Percentiles rank a stretch among this genome's conserved stretches.
Conservation (phyloP, 176 grass and related monocot genomes). For the Saccharum spontaneum region DNA sequence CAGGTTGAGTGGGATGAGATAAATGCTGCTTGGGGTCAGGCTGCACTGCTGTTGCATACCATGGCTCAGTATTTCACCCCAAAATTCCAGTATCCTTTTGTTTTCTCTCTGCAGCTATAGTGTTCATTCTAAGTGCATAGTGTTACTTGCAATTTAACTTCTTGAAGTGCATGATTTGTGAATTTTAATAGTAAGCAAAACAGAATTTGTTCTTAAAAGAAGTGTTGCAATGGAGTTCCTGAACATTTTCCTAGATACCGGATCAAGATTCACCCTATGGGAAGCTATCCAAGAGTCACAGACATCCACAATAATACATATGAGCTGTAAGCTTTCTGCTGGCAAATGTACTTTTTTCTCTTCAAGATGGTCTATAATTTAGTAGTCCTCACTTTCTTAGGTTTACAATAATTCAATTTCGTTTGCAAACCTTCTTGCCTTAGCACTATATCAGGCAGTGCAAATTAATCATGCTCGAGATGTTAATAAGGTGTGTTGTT, state of each 20-base stretch:
- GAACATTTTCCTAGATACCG: slow-evolving; percentile 56
- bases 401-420: background rate
- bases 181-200: background rate
- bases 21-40: slow-evolving; percentile 99
- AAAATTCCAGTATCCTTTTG: slow-evolving; percentile 66
- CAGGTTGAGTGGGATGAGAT: slow-evolving; percentile 99
- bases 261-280: slow-evolving; percentile 97
- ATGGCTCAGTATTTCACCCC: slow-evolving; percentile 93
- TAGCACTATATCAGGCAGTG: background rate
- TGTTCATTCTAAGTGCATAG: background rate
- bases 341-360: background rate
- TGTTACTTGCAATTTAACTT: slow-evolving; percentile 3
- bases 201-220: background rate
- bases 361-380: background rate
- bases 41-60: slow-evolving; percentile 91
- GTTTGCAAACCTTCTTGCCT: background rate
- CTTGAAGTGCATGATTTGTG: background rate
- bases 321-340: slow-evolving; percentile 71
- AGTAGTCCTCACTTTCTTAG: background rate
- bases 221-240: slow-evolving; percentile 2
- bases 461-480: background rate
- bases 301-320: slow-evolving; percentile 85
- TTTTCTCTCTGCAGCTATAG: background rate
- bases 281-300: slow-evolving; percentile 91
- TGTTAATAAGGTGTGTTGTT: slow-evolving; percentile 14